phyloP scores from a whole-genome alignment of 306 rosid species.

The Vicia faba region DNA sequence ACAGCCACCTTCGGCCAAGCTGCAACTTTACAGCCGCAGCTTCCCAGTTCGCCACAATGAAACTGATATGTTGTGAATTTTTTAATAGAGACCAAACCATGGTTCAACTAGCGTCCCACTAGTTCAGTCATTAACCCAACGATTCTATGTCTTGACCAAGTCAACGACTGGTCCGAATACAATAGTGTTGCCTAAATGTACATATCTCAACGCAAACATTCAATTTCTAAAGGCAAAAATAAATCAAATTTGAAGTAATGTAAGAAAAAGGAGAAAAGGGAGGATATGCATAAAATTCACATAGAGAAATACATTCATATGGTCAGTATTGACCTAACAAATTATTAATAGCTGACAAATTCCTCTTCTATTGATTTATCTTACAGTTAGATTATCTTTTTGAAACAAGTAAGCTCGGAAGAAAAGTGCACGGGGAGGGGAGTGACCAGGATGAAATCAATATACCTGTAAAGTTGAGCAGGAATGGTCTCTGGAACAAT shows the following conservation, averaged over 20 bases:
- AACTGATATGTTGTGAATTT: not conserved
- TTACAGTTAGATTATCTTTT: slow-evolving; percentile 31
- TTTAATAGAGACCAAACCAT: not conserved
- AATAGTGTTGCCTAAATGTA: not conserved
- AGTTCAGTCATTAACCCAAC: not conserved
- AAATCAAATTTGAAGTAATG: slow-evolving; percentile 21
- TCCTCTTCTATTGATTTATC: slow-evolving; percentile 4
- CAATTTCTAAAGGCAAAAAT: slow-evolving; percentile 8
- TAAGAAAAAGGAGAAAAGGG: slow-evolving; percentile 12
- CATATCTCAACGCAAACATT: slow-evolving; percentile 23
- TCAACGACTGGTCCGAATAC: not conserved
- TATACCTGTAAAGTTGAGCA: slow-evolving; percentile 84
- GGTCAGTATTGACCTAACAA: not conserved
- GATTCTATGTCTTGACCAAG: not conserved
- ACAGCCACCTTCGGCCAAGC: not conserved
- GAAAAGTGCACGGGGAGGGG: slow-evolving; percentile 6
- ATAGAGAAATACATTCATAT: not conserved
- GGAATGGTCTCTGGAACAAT: slow-evolving; percentile 78
- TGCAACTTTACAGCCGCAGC: not conserved
- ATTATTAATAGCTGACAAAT: not conserved
- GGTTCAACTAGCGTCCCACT: not conserved
- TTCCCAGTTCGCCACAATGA: not conserved
- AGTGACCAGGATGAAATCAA: slow-evolving; percentile 27
- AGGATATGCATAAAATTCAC: slow-evolving; percentile 26
- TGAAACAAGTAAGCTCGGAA: slow-evolving; percentile 10